These are phyloP conservation scores for Ophidiomyces ophidiicola DNA, from an alignment of 2,329 filamentous ascomycete genomes.

Conservation along the genomic window DNA sequence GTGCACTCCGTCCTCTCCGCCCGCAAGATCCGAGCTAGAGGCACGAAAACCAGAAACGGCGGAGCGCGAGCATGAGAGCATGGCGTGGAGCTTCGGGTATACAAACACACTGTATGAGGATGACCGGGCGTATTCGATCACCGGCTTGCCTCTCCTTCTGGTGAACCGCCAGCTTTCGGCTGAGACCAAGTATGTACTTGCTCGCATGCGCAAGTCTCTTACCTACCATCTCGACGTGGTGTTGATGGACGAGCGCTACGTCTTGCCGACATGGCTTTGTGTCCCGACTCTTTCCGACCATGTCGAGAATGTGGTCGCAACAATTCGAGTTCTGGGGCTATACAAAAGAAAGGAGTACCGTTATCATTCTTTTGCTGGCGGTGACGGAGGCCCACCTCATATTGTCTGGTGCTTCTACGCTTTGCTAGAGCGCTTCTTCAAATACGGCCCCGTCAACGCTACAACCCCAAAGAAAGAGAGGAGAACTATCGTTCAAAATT, in stretches of 20 bases:
- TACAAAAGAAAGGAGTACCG: background rate
- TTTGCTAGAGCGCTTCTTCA: conserved; percentile 1
- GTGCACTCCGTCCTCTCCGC: background rate
- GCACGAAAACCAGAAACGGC: background rate
- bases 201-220: background rate
- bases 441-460: background rate
- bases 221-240: conserved; percentile 2
- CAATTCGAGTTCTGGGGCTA: background rate
- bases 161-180: conserved; percentile 1
- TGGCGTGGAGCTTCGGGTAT: background rate
- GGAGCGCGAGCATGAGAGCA: background rate
- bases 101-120: background rate
- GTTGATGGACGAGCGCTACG: background rate
- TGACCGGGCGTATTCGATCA: background rate
- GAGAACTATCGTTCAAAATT: background rate
- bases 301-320: conserved; percentile 1
- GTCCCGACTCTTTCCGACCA: background rate
- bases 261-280: conserved; percentile 1
- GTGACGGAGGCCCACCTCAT: background rate
- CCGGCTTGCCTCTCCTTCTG: background rate
- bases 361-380: background rate
- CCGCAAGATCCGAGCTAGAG: background rate
- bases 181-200: background rate
- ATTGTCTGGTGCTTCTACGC: background rate
- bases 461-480: background rate